Percentiles rank a stretch among this genome's conserved stretches.
phyloP scores from a whole-genome alignment of 306 rosid genomes.

The Nissolia schottii region DNA sequence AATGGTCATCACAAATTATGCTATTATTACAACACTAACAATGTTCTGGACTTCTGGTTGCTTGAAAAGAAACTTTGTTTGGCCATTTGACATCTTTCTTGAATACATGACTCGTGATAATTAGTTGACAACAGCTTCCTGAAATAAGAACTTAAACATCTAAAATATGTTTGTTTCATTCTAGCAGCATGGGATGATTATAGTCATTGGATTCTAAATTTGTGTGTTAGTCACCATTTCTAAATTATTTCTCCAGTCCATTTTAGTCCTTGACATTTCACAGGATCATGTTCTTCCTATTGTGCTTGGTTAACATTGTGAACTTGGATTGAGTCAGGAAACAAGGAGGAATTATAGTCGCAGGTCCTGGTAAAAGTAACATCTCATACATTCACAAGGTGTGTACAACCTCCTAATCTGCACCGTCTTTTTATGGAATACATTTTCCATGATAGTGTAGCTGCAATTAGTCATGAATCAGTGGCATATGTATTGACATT shows the following conservation, averaged over 20 bases:
- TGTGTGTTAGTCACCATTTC: no score
- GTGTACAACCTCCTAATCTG: conserved; percentile 3
- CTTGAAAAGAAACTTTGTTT: not conserved
- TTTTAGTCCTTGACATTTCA: not conserved
- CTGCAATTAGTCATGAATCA: not conserved
- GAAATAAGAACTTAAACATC: not conserved
- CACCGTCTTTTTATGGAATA: not conserved
- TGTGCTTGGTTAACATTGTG: conserved; percentile 10
- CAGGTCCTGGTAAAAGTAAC: conserved; percentile 87
- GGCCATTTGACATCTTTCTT: not conserved
- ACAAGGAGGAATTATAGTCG: conserved; percentile 92
- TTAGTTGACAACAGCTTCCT: not conserved
- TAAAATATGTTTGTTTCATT: not conserved
- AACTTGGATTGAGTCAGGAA: conserved; percentile 52
- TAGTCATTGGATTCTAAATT: no score
- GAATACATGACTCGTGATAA: not conserved
- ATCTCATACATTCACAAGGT: conserved; percentile 80
- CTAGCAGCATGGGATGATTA: not conserved
- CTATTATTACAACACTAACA: not conserved
- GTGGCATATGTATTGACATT: not conserved
- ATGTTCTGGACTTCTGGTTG: not conserved
- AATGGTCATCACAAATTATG: not conserved
- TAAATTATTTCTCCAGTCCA: not conserved
- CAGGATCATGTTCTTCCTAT: not conserved
- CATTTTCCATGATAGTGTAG: not conserved